These are phyloP conservation scores for Lantana camara DNA, from an alignment of 257 asterid genomes.

Conservation along the genomic window DNA sequence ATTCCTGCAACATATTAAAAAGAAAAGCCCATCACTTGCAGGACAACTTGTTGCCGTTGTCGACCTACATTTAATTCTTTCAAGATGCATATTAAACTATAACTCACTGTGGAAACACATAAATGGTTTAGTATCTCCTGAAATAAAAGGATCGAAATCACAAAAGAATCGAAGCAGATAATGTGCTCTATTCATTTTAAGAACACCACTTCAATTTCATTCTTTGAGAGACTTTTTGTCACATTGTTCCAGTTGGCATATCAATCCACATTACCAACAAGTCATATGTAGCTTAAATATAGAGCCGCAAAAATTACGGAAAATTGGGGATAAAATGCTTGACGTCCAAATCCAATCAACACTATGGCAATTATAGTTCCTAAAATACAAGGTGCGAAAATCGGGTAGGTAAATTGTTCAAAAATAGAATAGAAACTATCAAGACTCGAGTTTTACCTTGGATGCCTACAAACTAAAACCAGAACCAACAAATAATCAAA, in stretches of 20 bases:
- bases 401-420: background rate
- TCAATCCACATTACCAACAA: background rate
- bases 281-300: background rate
- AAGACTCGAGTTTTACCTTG: background rate
- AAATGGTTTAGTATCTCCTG: too few relatives aligned
- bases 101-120: too few relatives aligned
- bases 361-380: background rate
- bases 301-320: background rate
- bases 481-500: conserved; percentile 13
- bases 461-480: background rate
- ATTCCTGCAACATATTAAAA: background rate
- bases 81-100: too few relatives aligned
- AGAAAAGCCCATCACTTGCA: background rate
- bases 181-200: too few relatives aligned
- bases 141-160: too few relatives aligned
- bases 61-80: background rate
- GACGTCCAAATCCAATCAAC: background rate
- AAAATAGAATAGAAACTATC: background rate
- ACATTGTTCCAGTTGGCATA: background rate
- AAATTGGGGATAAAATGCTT: background rate
- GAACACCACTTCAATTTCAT: too few relatives aligned
- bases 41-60: background rate
- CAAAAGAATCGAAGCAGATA: too few relatives aligned
- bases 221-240: too few relatives aligned
- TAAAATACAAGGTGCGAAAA: background rate